Evolutionary conservation across 2,329 filamentous ascomycete species (phyloP), one percentile per base, ranked within the genome.

Genomic region (Penicillium sumatraense): DNA sequence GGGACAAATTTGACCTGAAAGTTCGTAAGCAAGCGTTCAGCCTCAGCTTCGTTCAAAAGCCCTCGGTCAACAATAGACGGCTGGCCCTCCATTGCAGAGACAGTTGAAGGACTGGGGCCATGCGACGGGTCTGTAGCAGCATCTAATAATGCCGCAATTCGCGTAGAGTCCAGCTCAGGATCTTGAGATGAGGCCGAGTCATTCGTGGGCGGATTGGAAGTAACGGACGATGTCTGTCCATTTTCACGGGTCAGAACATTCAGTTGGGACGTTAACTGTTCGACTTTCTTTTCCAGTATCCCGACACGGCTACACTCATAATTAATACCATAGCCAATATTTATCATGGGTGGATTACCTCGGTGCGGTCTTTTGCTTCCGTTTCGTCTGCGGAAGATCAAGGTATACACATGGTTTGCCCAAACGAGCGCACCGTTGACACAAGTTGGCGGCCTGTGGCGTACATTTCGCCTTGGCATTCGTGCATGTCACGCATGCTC

Each of bases 321-420:
- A 41, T 62, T 21, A 60, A 31, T 46, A 51, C 18, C 14, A 38
- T 13, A 23, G 29, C 11, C 35, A 41, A 35, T 3, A 13, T 47
- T 24, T 24, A 18, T 35, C 44, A 13, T n/a, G 38, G 47, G 21
- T 51, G 26, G 5, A 36, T 44, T 56, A 60, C 60, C 55, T 62
- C 24, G 60, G 60, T 51, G 56, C 47, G 53, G 51, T 45, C 49
- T 51, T 63, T n/a, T 56, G 55, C 49, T 56, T 67, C 21, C 63
- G 61, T 53, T 51, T 66, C 21, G 60, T 65, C 60, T 67, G 64
- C 23, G 64, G 63, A 49, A 67, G 62, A 21, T 67, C 64, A 49
- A 67, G 63, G 54, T 63, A 67, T 21, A 58, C 65, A 50, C 64
- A 67, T 52, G 58, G 48, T 54, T 66, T 67, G 49, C 62, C 64